Percentiles rank a stretch among this genome's conserved stretches.
Evolutionary conservation across 73 alveolate genomes (phyloP).

Genomic region (Symbiodinium pilosum): DNA sequence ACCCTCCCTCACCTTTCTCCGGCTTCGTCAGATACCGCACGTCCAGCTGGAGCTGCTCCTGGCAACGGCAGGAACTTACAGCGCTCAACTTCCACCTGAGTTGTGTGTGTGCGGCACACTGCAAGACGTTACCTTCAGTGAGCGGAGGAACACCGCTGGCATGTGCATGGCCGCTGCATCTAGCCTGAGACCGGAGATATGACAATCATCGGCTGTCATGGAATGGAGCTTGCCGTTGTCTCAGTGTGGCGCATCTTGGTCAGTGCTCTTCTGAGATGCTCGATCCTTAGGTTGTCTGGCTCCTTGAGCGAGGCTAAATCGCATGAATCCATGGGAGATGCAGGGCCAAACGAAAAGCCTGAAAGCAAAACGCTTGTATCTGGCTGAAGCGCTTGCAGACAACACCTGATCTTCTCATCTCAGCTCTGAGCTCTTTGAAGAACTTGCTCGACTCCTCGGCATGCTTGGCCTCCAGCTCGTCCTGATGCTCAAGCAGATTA

Average conservation of each 20-base stretch:
- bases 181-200: neutral
- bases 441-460: slow-evolving; percentile 20
- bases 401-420: too few species aligned
- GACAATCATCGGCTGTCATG: too few species aligned
- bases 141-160: neutral
- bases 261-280: slow-evolving; percentile 21
- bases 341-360: too few species aligned
- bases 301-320: neutral
- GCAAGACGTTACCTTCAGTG: neutral
- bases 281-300: neutral
- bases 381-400: too few species aligned
- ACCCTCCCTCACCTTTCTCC: neutral
- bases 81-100: too few species aligned
- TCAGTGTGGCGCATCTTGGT: neutral
- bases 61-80: neutral
- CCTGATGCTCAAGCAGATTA: neutral
- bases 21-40: slow-evolving; percentile 6
- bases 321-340: neutral
- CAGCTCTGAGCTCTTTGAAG: neutral
- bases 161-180: neutral
- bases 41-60: slow-evolving; percentile 13
- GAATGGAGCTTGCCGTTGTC: neutral
- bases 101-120: neutral
- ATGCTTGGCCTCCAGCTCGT: neutral
- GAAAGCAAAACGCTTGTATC: too few species aligned